Evolutionary conservation across 2,329 filamentous ascomycete species (phyloP).

Genomic region (Colletotrichum sp.): DNA sequence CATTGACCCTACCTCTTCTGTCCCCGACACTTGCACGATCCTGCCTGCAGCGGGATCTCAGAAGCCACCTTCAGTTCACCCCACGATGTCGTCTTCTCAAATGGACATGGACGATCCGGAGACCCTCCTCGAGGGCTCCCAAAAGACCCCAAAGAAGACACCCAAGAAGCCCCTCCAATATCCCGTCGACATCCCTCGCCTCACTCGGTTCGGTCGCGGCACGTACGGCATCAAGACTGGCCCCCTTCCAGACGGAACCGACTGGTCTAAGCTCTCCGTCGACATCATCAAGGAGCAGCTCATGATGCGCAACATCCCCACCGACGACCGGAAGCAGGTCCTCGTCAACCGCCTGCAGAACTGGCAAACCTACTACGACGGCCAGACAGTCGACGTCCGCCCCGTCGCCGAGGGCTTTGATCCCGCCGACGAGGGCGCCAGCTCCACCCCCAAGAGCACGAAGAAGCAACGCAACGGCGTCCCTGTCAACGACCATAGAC

Average conservation of each 20-base stretch:
- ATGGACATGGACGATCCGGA: neutral
- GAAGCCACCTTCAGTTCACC: neutral
- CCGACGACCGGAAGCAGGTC: neutral
- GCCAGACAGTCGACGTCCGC: neutral
- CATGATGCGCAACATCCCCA: neutral
- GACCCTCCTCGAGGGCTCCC: neutral
- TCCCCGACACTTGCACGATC: neutral
- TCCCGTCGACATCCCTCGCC: neutral
- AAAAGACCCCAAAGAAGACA: neutral
- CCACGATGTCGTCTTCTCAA: neutral
- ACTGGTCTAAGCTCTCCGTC: conserved; percentile 5
- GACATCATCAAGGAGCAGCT: conserved; percentile 20
- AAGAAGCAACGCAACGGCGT: neutral
- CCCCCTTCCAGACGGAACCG: conserved; percentile 6
- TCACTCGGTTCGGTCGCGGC: conserved; percentile 2
- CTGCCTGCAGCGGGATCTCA: neutral
- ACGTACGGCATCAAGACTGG: conserved; percentile 14
- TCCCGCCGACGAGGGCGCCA: neutral
- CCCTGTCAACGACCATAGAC: neutral
- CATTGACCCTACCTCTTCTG: neutral
- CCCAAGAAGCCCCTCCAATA: neutral
- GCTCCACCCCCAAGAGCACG: neutral
- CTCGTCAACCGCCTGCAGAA: conserved; percentile 6
- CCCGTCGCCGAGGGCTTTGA: neutral
- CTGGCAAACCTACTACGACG: neutral